Evolutionary conservation across 192 early-diverging fungal species (phyloP), one percentile per base, ranked within the genome.

Genomic region (Pecoramyces ruminantium): DNA sequence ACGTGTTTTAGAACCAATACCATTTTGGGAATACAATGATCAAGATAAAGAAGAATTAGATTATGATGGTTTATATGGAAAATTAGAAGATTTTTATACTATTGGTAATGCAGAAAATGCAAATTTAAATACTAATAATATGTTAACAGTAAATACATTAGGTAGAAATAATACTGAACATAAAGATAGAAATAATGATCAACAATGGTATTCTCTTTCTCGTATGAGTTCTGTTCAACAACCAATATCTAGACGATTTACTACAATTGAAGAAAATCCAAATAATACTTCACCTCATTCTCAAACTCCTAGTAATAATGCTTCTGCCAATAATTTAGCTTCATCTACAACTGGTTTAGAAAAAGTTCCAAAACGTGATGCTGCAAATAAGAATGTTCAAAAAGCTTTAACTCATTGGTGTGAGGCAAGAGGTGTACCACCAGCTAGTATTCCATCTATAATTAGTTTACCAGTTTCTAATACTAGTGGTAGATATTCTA

Each of bases 1-100:
- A 13, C 21, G 58, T 29, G 86, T 86, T 9, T 15, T 83, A 25
- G 86, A 86, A 13, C 81, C 79, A 2, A 25, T 78, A 4, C 40
- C 51, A 79, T 82, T 25, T 25, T 30, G 29, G 77, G 51, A 84
- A 25, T 51, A 51, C 13, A 51, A 51, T 51, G 42, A 51, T 51
- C 42, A 51, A 25, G 42, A 51, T 51, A 51, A 51, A 51, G 42
- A 51, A 51, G 42, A 51, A 51, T 51, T 51, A 21, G 42, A 51
- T 51, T 51, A 51, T 51, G 42, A 51, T 3, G 8, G 42, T 21
- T 51, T 51, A 51, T 51, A 51, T 51, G 42, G 42, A 51, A 51
- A 51, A 21, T 51, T 51, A 6, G 42, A 51, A 51, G 42, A 51
- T 51, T 51, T 51, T 21, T 51, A 51, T 51, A 21, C 42, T 21